Evolutionary conservation across 163 green algal genomes (phyloP), one percentile per base, ranked within the genome.

Genomic region (Volvox carteri): DNA sequence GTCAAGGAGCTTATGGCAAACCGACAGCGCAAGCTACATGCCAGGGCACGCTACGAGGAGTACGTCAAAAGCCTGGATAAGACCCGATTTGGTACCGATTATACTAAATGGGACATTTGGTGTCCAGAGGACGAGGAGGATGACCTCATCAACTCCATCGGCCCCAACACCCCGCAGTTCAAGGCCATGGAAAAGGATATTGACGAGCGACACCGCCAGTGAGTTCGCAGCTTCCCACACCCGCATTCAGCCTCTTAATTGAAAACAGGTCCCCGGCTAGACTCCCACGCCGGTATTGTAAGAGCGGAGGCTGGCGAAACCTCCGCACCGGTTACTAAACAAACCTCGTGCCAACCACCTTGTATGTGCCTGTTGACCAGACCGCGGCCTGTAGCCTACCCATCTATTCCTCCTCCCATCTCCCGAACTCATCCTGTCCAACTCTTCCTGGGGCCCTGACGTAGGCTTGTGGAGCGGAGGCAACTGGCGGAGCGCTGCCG

Each of bases 51-150:
- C 1, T 96, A 94, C 76, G 89, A 94, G 28, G 85, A 93, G 75
- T 95, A 96, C 46, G 75, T 92, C 0, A 81, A 91, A 23, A 90
- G 62, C 30, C 30, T 37, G 65, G 81, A 78, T 41, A 58, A 56
- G n/a, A 74, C 70, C 30, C 33, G 30, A 0, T 87, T 52, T 65
- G 90, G 44, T n/a, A 97, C 95, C 2, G 96, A 98, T 86, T 98
- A 98, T 78, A 90, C 73, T 2, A 95, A 95, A 83, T 98, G 96
- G 96, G 95, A 97, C 74, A 86, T 98, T 44, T 98, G 94, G 93
- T 96, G 92, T 80, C 96, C 96, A 18, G 94, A 94, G 42, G 96
- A 98, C 85, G 95, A 98, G 65, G 96, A 98, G 79, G 95, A 98
- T 86, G 96, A 97, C 23, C 35, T 97, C 37, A 91, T 97, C 84